Percentiles rank a stretch among this genome's conserved stretches.
Evolutionary conservation across 768 basidiomycete species (phyloP).

Genomic region (Lentinula guzmanii): DNA sequence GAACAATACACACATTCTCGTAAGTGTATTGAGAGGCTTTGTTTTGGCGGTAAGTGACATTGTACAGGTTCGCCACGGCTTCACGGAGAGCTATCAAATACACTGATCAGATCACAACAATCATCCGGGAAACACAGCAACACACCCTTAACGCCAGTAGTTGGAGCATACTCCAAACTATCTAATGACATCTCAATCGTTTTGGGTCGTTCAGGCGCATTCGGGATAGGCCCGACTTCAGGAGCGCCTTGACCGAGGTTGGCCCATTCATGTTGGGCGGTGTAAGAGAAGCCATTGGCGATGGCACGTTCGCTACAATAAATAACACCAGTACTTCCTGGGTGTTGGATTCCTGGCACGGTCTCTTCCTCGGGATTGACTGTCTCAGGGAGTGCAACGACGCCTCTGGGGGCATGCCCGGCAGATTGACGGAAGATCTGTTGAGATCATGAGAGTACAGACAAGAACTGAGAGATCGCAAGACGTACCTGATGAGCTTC

Average conservation of each 20-base stretch:
- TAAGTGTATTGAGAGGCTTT: conserved; percentile 82
- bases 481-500: conserved; percentile 74
- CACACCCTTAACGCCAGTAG: conserved; percentile 81
- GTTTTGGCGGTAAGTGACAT: conserved; percentile 76
- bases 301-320: conserved; percentile 49
- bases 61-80: conserved; percentile 88
- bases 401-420: conserved; percentile 62
- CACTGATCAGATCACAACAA: not conserved
- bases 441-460: not conserved
- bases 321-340: conserved; percentile 48
- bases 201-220: conserved; percentile 60
- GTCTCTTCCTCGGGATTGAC: conserved; percentile 85
- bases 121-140: not conserved
- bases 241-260: conserved; percentile 89
- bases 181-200: conserved; percentile 63
- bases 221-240: conserved; percentile 80
- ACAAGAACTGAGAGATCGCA: not conserved
- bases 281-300: conserved; percentile 87
- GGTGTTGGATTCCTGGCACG: conserved; percentile 81
- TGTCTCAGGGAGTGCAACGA: conserved; percentile 50
- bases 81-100: conserved; percentile 60
- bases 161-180: conserved; percentile 86
- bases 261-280: conserved; percentile 74
- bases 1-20: conserved; percentile 93
- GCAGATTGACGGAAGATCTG: conserved; percentile 74